Evolutionary conservation across 257 asterid genomes (phyloP).

Genomic region (Eucommia ulmoides): DNA sequence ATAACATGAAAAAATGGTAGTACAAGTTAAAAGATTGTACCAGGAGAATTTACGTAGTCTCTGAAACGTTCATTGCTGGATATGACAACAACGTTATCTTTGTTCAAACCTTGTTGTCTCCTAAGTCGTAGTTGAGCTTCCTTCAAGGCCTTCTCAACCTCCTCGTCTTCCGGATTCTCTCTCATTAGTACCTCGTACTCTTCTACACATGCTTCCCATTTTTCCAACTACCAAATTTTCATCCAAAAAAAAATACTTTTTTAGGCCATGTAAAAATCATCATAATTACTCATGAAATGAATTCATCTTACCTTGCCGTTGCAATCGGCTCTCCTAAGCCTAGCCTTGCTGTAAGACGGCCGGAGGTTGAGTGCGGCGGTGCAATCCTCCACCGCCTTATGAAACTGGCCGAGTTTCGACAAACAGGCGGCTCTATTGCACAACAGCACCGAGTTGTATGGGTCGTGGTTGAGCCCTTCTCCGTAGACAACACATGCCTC

Average conservation of each 20-base stretch:
- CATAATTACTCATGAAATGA: no score
- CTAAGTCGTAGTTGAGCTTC: conserved; percentile 30
- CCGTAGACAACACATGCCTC: conserved; percentile 62
- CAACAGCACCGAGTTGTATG: conserved; percentile 43
- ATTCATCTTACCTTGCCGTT: conserved; percentile 45
- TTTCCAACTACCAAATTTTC: conserved; percentile 28
- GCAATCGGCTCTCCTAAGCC: conserved; percentile 65
- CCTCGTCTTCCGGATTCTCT: conserved; percentile 41
- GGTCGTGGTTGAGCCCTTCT: conserved; percentile 60
- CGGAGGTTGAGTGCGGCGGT: conserved; percentile 42
- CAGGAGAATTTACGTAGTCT: conserved; percentile 29
- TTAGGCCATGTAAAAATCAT: no score
- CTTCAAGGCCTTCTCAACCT: conserved; percentile 30
- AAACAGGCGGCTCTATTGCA: conserved; percentile 71
- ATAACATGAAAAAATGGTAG: neutral
- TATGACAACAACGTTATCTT: conserved; percentile 19
- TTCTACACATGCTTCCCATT: conserved; percentile 54
- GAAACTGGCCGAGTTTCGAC: conserved; percentile 47
- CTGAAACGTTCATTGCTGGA: conserved; percentile 33
- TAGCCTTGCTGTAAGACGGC: conserved; percentile 51
- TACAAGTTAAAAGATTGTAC: conserved; percentile 12
- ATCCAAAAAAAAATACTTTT: no score
- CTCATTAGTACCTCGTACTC: conserved; percentile 45
- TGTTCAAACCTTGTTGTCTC: conserved; percentile 8
- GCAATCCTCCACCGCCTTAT: conserved; percentile 62